Percentiles rank a stretch among this genome's conserved stretches.
phyloP scores from a whole-genome alignment of 2,329 filamentous ascomycete species.

The Biscogniauxia mediterranea region DNA sequence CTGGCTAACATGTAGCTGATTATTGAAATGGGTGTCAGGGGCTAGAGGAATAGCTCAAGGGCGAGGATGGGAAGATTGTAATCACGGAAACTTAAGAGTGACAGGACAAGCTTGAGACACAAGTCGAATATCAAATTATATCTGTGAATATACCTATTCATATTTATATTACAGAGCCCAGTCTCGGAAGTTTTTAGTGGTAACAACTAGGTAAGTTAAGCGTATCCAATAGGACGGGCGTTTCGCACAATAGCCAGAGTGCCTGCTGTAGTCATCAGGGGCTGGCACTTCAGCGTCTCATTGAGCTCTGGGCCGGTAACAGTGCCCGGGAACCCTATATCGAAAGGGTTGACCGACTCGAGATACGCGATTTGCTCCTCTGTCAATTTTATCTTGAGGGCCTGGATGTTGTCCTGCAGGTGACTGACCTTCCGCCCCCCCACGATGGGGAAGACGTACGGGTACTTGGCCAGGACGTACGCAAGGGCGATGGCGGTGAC shows the following conservation, averaged over 20 bases:
- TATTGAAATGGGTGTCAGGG: too few relatives aligned
- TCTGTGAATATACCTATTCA: too few relatives aligned
- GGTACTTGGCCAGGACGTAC: conserved; percentile 46
- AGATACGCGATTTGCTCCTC: conserved; percentile 50
- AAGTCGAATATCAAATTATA: too few relatives aligned
- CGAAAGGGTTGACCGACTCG: conserved; percentile 49
- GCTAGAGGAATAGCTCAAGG: too few relatives aligned
- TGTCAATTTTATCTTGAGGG: conserved; percentile 45
- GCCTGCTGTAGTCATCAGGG: conserved; percentile 3
- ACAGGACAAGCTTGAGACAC: too few relatives aligned
- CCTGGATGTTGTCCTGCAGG: conserved; percentile 51
- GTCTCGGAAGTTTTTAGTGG: too few relatives aligned
- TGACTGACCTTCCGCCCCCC: conserved; percentile 51
- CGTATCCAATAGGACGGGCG: conserved; percentile 4
- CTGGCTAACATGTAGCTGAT: too few relatives aligned
- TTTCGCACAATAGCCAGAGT: conserved; percentile 8
- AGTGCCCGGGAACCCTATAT: conserved; percentile 52
- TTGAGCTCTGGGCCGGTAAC: conserved; percentile 36
- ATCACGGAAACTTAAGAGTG: too few relatives aligned
- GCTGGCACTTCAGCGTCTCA: conserved; percentile 2
- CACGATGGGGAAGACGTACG: conserved; percentile 49
- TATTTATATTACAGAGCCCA: too few relatives aligned
- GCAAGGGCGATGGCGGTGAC: conserved; percentile 57
- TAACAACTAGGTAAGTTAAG: background rate
- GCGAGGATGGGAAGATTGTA: too few relatives aligned